Evolutionary conservation across 2,329 filamentous ascomycete genomes (phyloP), one percentile per base, ranked within the genome.

Genomic region (Diaporthe eres): DNA sequence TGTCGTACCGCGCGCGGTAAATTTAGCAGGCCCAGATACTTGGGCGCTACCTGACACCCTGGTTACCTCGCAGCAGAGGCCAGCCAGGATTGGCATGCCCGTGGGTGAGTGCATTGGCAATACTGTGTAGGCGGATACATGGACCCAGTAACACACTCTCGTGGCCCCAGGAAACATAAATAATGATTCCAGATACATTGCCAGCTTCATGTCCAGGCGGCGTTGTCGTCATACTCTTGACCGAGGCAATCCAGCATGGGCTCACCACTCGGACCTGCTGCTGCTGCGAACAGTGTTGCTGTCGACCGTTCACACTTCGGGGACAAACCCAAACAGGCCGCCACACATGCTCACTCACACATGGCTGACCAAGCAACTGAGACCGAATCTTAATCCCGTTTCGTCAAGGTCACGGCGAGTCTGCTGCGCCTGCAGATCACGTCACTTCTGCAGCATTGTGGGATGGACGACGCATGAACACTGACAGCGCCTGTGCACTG

Each of bases 391-490:
- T 37, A 61, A 67, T 51, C 51, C 63, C 63, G 63, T 67, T 34
- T 67, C 19, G 60, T 28, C 60, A 34, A 67, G 39, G 44, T 39
- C 63, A 51, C 44, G 58, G n/a, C 22, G 31, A 51, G 63, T 51
- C 63, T 68, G 63, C 63, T 68, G 65, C 65, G 65, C 65, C 65
- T 53, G 65, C 47, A 39, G 47, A 53, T 68, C 65, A 53, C 47
- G 65, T 68, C 65, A 53, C 44, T 53, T 34, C 31, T 53, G 31
- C n/a, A 53, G 47, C n/a, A 53, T 39, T 53, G 65, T 53, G 47
- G 28, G 47, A 53, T 42, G 28, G n/a, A 39, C 37, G 28, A 49
- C 34, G 65, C 65, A 53, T 53, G 5, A 10, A 25, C 28, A 17
- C 13, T 13, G 28, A 25, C 42, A 19, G 60, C 55, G 28, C 28